Evolutionary conservation across 140 eudicot genomes (phyloP), one percentile per base, ranked within the genome.

Genomic region (Bidens hawaiensis): DNA sequence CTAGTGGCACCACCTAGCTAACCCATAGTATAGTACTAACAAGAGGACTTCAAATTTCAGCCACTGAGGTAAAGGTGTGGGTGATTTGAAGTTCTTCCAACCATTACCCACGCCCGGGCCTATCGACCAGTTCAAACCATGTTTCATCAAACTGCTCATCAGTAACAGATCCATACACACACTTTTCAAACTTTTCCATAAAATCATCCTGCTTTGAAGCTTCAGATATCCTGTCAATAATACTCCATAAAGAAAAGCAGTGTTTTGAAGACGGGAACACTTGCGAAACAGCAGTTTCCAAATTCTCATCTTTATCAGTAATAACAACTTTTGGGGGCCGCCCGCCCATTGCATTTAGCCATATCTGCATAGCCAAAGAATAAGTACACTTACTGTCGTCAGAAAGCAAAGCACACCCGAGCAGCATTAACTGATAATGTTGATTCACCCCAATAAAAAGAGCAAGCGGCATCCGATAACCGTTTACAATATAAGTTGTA

Each of bases 351-450:
- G 90, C 94, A 26, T 62, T 75, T 76, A 88, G 65, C n/a, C n/a
- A n/a, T n/a, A n/a, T n/a, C n/a, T n/a, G n/a, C n/a, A n/a, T n/a
- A n/a, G n/a, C n/a, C n/a, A n/a, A n/a, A n/a, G n/a, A n/a, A n/a
- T n/a, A n/a, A n/a, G n/a, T n/a, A n/a, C n/a, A n/a, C n/a, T n/a
- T n/a, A n/a, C n/a, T n/a, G n/a, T n/a, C n/a, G n/a, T n/a, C n/a
- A n/a, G n/a, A n/a, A n/a, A n/a, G n/a, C n/a, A n/a, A n/a, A n/a
- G n/a, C n/a, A n/a, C n/a, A n/a, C n/a, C n/a, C n/a, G n/a, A n/a
- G n/a, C n/a, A 85, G 65, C 80, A 85, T 73, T 64, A 85, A 88
- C 81, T 88, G 96, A 76, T 82, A 88, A 75, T 88, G 96, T n/a
- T 88, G 90, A 68, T 85, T 88, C 18, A 88, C 96, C 54, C 96